Base-by-base conservation (phyloP, 1,139 yeast species). In the Blastobotrys persicus region DNA sequence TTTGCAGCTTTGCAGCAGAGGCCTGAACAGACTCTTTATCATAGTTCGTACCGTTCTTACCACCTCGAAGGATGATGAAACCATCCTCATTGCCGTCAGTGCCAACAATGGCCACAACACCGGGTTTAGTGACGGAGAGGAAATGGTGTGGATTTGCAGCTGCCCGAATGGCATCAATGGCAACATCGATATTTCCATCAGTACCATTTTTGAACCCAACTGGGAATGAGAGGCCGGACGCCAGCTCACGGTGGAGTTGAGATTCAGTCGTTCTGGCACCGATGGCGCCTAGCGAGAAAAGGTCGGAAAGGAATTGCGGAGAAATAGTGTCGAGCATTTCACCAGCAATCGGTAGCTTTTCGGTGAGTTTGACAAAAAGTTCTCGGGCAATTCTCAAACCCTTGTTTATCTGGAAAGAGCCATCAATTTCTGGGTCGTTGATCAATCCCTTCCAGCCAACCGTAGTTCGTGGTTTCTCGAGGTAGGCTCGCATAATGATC, bases 391-490 rank as follows among this genome's bases (percentile, higher is more conserved):
- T 83, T 62, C 94, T 77, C 60, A 92, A 79, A 58, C 98, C 98
- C 72, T 89, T 88, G 76, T 92, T 92, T 68, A 92, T 92, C 61
- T 89, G 83, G 82, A 88, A 91, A 50, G 97, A 79, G 53, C 88
- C 91, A 67, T 92, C 96, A 60, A 92, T 85, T 63, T 92, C 96
- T 19, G 98, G 98, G 70, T 92, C 98, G 68, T 92, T 92, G 64
- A 92, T 91, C 61, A 92, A 77, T 58, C 97, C 98, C 72, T 92
- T 92, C 98, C 98, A 92, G 54, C 98, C 98, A 47, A 92, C 98
- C 19, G 98, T 92, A 48, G 98, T 92, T 74, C 98, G 83, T 57
- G 98, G 98, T 72, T 92, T 92, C 71, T 92, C 98, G 64, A 92
- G 78, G 75, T 92, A 92, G 2, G 98, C 98, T 74, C 98, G 83